Percentiles rank a stretch among this genome's conserved stretches.
phyloP scores from a whole-genome alignment of 768 basidiomycete species.

The Podaxis pistillaris region DNA sequence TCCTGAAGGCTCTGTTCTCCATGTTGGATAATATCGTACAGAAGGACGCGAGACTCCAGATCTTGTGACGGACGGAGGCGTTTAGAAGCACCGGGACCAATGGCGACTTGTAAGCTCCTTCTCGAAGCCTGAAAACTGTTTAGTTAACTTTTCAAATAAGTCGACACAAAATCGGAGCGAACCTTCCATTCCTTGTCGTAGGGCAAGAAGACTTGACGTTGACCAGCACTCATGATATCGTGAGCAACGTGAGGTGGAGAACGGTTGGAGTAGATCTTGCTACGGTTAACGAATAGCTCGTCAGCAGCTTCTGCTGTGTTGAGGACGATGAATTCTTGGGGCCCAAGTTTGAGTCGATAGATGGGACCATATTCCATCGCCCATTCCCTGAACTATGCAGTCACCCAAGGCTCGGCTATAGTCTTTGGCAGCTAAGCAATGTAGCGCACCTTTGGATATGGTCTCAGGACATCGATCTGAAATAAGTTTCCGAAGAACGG shows the following conservation, averaged over 20 bases:
- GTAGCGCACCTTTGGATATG: slow-evolving; percentile 23
- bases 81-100: slow-evolving; percentile 26
- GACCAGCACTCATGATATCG: slow-evolving; percentile 29
- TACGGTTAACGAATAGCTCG: slow-evolving; percentile 25
- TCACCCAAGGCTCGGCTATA: background rate
- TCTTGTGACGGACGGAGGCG: slow-evolving; percentile 22
- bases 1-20: slow-evolving; percentile 19
- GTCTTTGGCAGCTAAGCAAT: no score
- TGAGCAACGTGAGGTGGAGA: slow-evolving; percentile 29
- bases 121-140: slow-evolving; percentile 20
- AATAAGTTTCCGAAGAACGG: slow-evolving; percentile 32
- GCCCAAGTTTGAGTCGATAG: slow-evolving; percentile 25
- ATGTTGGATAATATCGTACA: slow-evolving; percentile 23
- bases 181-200: slow-evolving; percentile 30
- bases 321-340: slow-evolving; percentile 25
- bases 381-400: slow-evolving; percentile 25
- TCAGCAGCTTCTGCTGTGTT: slow-evolving; percentile 25
- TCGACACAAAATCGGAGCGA: background rate
- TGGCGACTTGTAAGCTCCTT: slow-evolving; percentile 21
- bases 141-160: background rate
- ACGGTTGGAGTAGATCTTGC: slow-evolving; percentile 25
- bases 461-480: slow-evolving; percentile 26
- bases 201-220: slow-evolving; percentile 25
- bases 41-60: slow-evolving; percentile 25
- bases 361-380: slow-evolving; percentile 28